Evolutionary conservation across 129 eudicot genomes (phyloP), one percentile per base, ranked within the genome.

Genomic region (Saussurea involucrata): DNA sequence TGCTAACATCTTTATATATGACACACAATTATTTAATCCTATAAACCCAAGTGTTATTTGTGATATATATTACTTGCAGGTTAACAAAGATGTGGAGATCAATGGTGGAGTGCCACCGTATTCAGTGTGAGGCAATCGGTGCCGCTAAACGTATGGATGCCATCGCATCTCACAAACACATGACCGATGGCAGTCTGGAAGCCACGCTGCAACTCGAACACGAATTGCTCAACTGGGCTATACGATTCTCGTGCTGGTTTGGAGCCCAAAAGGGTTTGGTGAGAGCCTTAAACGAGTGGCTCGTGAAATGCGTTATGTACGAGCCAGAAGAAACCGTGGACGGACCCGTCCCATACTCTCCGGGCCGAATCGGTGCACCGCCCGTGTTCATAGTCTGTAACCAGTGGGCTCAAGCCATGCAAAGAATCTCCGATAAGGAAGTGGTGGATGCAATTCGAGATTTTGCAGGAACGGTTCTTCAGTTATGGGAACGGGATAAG

Each of bases 321-420:
- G 96, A 78, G 66, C 99, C 99, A 4, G 99, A 95, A 83, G 95
- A 83, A 77, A 95, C 99, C 28, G 63, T 88, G 2, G 99, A 95
- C 67, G 97, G 97, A 21, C 74, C 83, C 2, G 99, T 84, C 55
- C 97, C 97, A 7, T 92, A 88, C 82, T 95, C 99, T 17, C 99
- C 99, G 1, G 90, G 99, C 33, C 84, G 97, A 67, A 82, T 92
- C 17, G 99, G 99, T 36, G 97, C 97, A 27, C 99, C 99, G 0
- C 84, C 97, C 11, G 73, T 95, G 15, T 95, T 92, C 68, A 85
- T 84, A 17, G 71, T 92, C 25, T 90, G 95, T 71, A 79, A 92
- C 81, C 99, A 92, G 76, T 95, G 99, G 99, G 86, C 90, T 21
- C 95, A 95, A 80, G 78, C 95, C 65, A 32, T 95, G 85, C 92